phyloP scores from a whole-genome alignment of 2,329 filamentous ascomycete species.

The Exophiala sideris region DNA sequence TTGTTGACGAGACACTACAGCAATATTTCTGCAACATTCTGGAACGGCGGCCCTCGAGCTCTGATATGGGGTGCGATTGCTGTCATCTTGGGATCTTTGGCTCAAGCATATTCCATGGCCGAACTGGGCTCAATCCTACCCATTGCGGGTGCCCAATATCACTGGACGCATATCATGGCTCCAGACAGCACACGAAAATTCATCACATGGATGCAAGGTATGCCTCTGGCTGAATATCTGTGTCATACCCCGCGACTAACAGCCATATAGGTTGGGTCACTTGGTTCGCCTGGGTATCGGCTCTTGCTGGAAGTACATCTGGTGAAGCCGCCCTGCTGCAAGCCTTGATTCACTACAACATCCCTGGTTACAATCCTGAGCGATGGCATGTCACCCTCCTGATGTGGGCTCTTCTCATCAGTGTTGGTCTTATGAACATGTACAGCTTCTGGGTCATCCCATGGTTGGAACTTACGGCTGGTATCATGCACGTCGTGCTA shows the following conservation, averaged over 20 bases:
- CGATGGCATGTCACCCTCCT: constrained; percentile 41
- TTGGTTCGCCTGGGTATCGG: constrained; percentile 40
- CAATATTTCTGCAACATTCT: constrained; percentile 28
- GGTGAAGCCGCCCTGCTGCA: constrained; percentile 38
- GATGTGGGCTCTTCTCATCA: constrained; percentile 36
- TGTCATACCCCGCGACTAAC: neutral
- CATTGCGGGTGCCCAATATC: constrained; percentile 43
- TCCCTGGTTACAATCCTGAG: constrained; percentile 33
- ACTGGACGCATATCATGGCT: constrained; percentile 39
- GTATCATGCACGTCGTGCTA: constrained; percentile 35
- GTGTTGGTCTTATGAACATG: constrained; percentile 28
- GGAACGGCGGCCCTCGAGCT: constrained; percentile 35
- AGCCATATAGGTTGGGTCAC: constrained; percentile 37
- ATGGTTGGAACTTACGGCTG: constrained; percentile 38
- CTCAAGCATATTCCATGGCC: constrained; percentile 36
- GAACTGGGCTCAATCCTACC: constrained; percentile 42
- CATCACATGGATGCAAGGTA: constrained; percentile 35
- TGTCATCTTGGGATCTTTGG: constrained; percentile 32
- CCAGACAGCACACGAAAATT: constrained; percentile 32
- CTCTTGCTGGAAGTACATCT: constrained; percentile 34
- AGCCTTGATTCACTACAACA: constrained; percentile 33
- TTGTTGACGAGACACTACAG: constrained; percentile 1
- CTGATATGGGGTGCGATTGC: constrained; percentile 34
- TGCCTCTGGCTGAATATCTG: constrained; percentile 6
- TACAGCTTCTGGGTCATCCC: constrained; percentile 40